Evolutionary conservation across 176 grass and related monocot species (phyloP).

Genomic region (Oryza longistaminata): DNA sequence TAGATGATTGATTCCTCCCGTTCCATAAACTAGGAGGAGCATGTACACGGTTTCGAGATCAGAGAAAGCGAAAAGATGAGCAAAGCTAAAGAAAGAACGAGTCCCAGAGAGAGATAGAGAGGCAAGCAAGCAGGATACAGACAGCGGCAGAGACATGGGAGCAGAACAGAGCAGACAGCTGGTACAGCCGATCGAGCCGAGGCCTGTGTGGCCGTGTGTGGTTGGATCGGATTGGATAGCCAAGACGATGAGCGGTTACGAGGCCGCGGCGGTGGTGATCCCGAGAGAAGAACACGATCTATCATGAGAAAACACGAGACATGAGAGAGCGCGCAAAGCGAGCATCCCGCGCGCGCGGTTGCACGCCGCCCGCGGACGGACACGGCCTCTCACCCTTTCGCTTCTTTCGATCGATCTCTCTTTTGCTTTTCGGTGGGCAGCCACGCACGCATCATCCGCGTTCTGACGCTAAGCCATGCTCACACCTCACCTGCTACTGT

Average conservation of each 20-base stretch:
- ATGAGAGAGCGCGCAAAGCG: neutral
- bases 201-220: neutral
- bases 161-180: neutral
- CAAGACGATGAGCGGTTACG: neutral
- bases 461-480: neutral
- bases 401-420: slow-evolving; percentile 36
- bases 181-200: neutral
- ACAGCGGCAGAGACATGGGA: slow-evolving; percentile 9
- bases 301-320: slow-evolving; percentile 13
- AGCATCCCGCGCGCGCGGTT: neutral
- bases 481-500: neutral
- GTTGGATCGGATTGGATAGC: neutral
- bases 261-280: slow-evolving; percentile 33
- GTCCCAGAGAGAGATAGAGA: neutral
- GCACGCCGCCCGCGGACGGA: neutral
- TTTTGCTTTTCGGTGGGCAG: slow-evolving; percentile 28
- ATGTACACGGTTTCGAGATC: slow-evolving; percentile 46
- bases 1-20: slow-evolving; percentile 11
- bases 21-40: slow-evolving; percentile 26
- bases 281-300: slow-evolving; percentile 34
- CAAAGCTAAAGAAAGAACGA: neutral
- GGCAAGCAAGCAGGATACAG: slow-evolving; percentile 11
- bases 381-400: slow-evolving; percentile 4
- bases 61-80: slow-evolving; percentile 40
- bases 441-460: neutral